These are phyloP conservation scores for Botrytis pseudocinerea DNA, from an alignment of 2,329 filamentous ascomycete genomes.

Conservation along the genomic window DNA sequence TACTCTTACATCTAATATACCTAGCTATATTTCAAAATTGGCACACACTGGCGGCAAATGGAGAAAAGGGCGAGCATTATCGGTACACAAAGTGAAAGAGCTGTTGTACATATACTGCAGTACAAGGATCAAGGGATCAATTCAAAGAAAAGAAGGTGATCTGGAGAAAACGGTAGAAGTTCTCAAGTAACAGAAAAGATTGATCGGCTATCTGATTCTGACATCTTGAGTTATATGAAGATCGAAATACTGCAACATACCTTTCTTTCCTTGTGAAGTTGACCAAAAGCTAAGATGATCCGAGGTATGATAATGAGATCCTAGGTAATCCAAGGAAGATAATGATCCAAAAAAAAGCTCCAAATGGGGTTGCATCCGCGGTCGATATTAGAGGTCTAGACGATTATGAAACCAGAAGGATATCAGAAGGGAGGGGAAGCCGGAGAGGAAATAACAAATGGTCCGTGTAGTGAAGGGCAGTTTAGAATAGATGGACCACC, in stretches of 20 bases:
- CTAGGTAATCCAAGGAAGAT: background rate
- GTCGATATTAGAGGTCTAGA: background rate
- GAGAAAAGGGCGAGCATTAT: background rate
- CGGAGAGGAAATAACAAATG: background rate
- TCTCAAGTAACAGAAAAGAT: conserved; percentile 7
- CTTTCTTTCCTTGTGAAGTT: conserved; percentile 1
- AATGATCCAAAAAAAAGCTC: background rate
- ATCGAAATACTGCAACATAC: conserved; percentile 9
- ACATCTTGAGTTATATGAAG: conserved; percentile 8
- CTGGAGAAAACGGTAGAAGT: conserved; percentile 6
- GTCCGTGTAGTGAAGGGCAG: conserved; percentile 3
- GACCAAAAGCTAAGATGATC: background rate
- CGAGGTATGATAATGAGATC: conserved; percentile 2
- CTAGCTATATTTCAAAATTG: background rate
- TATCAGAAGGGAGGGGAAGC: background rate
- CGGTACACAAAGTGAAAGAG: background rate
- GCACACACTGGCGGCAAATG: conserved; percentile 13
- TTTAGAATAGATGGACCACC: background rate
- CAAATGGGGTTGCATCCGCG: background rate
- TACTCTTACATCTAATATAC: background rate
- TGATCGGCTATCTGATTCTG: conserved; percentile 11
- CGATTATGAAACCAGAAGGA: conserved; percentile 10
- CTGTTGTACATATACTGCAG: background rate
- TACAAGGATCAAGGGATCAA: conserved; percentile 6
- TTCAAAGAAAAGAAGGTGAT: background rate